Evolutionary conservation across 2,329 filamentous ascomycete species (phyloP).

Genomic region (Epichloe sylvatica): DNA sequence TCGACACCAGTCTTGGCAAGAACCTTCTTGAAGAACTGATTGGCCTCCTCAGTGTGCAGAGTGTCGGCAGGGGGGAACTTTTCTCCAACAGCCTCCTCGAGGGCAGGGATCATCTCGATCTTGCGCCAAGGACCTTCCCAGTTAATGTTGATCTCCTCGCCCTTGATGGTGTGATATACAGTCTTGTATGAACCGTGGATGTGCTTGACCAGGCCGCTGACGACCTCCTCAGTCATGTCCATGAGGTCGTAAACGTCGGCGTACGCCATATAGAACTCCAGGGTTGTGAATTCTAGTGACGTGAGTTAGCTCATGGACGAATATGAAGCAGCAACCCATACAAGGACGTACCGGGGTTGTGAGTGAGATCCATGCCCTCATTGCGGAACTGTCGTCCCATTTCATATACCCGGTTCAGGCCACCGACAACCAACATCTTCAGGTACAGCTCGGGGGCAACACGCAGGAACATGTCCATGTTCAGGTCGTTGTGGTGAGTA

Average conservation of each 20-base stretch:
- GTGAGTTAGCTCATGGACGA: background rate
- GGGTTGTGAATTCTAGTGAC: slow-evolving; percentile 74
- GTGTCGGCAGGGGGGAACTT: slow-evolving; percentile 85
- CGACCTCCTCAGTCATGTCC: slow-evolving; percentile 79
- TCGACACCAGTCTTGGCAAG: slow-evolving; percentile 85
- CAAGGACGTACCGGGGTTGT: slow-evolving; percentile 49
- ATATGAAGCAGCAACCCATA: too few species aligned
- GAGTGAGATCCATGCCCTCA: slow-evolving; percentile 58
- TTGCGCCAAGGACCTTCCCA: slow-evolving; percentile 91
- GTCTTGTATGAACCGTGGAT: slow-evolving; percentile 77
- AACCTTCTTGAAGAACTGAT: slow-evolving; percentile 70
- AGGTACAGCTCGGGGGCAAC: slow-evolving; percentile 86
- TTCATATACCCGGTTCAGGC: slow-evolving; percentile 88
- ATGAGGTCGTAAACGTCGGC: slow-evolving; percentile 76
- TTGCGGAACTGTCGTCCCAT: slow-evolving; percentile 93
- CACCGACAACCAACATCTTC: slow-evolving; percentile 91
- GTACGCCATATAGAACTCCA: slow-evolving; percentile 94
- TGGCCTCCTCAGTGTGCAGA: slow-evolving; percentile 79
- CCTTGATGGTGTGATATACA: slow-evolving; percentile 71
- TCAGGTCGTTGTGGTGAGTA: slow-evolving; percentile 89
- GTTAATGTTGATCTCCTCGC: slow-evolving; percentile 82
- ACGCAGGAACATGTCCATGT: slow-evolving; percentile 91
- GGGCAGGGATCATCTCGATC: slow-evolving; percentile 76
- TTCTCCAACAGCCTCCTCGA: slow-evolving; percentile 80
- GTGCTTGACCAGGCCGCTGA: slow-evolving; percentile 78